Base-by-base conservation (phyloP, 148 eudicot genomes). In the Fagopyrum tataricum region DNA sequence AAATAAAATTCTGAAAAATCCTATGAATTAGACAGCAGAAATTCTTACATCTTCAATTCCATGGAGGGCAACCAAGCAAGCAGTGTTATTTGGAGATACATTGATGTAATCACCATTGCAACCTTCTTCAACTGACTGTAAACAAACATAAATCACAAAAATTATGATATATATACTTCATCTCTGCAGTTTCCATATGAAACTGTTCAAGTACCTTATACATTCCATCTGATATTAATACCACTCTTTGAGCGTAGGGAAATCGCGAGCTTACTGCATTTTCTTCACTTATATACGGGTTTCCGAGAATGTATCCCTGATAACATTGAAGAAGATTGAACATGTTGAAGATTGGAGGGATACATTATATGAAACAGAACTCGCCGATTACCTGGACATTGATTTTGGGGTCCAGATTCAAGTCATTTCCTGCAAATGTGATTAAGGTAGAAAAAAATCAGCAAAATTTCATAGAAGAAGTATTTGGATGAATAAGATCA, bases 241-340 rank as follows among this genome's bases (percentile, higher is more conserved):
- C 66, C 20, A 79, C 66, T 10, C 82, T 77, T n/a, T 61, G 78
- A 21, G 82, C 82, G 67, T 77, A 82, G 5, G 74, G 42, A 21
- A 39, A 46, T 23, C 12, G n/a, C 7, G 79, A 69, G 6, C 7
- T 72, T 7, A 42, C 21, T 15, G 0, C n/a, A 13, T 73, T 75
- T 4, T 44, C 68, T 10, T 15, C 13, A 3, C 23, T 17, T 4
- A 80, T 77, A 8, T 4, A 7, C 17, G 85, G 82, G 12, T 82
- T 82, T 24, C 85, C 85, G 11, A 82, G 78, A 4, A 77, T 67
- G 51, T 79, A 82, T 44, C 85, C 85, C 82, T 82, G 44, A 11
- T 53, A 15, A n/a, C 18, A 72, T 48, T 46, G 6, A 1, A 46
- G 15, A 48, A 55, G 55, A 41, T 53, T 10, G 10, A 46, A 12